Evolutionary conservation across 495 filamentous ascomycete genomes (phyloP).

Genomic region (Recurvomyces mirabilis): DNA sequence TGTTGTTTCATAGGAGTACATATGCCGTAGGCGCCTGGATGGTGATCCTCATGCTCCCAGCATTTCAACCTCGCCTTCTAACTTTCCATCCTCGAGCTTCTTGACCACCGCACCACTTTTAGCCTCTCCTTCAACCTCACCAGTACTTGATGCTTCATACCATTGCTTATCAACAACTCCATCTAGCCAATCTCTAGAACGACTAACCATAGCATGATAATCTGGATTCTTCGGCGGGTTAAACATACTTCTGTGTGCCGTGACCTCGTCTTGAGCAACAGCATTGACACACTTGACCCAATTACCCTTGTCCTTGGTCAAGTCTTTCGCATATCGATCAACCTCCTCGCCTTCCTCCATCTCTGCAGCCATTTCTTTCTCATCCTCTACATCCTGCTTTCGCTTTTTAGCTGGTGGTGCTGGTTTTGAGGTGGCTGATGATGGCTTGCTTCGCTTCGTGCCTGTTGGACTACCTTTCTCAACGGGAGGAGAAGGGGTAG

Average conservation of each 20-base stretch:
- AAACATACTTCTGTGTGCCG: constrained; percentile 87
- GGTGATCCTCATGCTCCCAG: no score
- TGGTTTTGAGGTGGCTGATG: neutral
- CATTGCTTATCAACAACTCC: constrained; percentile 37
- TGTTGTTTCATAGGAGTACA: no score
- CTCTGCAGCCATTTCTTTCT: constrained; percentile 5
- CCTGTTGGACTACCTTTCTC: constrained; percentile 6
- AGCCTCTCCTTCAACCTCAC: neutral
- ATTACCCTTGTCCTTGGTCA: constrained; percentile 12
- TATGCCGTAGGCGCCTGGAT: no score
- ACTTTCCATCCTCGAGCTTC: no score
- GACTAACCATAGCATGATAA: constrained; percentile 54
- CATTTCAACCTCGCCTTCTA: no score
- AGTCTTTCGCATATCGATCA: constrained; percentile 17
- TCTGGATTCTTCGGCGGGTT: constrained; percentile 66
- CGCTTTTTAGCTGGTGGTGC: constrained; percentile 3
- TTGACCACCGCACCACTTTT: no score
- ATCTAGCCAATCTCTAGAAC: constrained; percentile 53
- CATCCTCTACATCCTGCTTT: constrained; percentile 3
- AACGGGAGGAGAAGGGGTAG: constrained; percentile 32
- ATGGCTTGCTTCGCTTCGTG: constrained; percentile 18
- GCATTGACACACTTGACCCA: constrained; percentile 68
- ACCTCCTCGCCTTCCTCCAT: constrained; percentile 23
- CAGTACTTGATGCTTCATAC: constrained; percentile 2
- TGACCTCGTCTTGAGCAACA: constrained; percentile 62